Conservation (phyloP, 768 basidiomycete genomes). For the Mycena vulgaris region DNA sequence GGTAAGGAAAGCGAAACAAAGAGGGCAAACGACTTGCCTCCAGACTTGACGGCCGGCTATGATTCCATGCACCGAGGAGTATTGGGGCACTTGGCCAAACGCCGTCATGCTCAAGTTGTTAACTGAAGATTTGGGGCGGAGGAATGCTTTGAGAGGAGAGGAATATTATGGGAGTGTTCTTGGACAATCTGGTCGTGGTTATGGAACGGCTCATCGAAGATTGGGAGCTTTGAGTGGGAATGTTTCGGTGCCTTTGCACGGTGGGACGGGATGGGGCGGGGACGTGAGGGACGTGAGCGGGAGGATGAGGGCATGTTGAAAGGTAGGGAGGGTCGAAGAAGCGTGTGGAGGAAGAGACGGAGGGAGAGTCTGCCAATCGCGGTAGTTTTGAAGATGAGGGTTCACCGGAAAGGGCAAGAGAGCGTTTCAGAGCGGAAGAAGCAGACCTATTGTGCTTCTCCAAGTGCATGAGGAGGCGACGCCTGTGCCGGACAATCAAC, state of each 20-base stretch:
- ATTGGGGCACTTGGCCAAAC: conserved; percentile 27
- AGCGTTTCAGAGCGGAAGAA: conserved; percentile 60
- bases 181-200: conserved; percentile 8
- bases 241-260: too few species aligned
- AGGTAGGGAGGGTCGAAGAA: conserved; percentile 35
- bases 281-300: conserved; percentile 27
- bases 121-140: conserved; percentile 32
- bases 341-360: conserved; percentile 43
- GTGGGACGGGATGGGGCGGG: neutral
- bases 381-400: conserved; percentile 46
- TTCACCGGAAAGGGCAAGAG: conserved; percentile 54
- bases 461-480: conserved; percentile 74
- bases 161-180: conserved; percentile 10
- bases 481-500: conserved; percentile 62
- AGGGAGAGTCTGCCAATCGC: conserved; percentile 44
- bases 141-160: conserved; percentile 28
- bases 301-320: conserved; percentile 49
- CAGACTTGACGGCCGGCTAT: conserved; percentile 25
- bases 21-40: conserved; percentile 21
- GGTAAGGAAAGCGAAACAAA: neutral
- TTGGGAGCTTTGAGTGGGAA: neutral
- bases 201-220: conserved; percentile 23
- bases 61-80: conserved; percentile 20
- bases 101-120: conserved; percentile 13
- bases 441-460: conserved; percentile 53